Evolutionary conservation across 345 rosid species (phyloP).

Genomic region (Aurinia saxatilis): DNA sequence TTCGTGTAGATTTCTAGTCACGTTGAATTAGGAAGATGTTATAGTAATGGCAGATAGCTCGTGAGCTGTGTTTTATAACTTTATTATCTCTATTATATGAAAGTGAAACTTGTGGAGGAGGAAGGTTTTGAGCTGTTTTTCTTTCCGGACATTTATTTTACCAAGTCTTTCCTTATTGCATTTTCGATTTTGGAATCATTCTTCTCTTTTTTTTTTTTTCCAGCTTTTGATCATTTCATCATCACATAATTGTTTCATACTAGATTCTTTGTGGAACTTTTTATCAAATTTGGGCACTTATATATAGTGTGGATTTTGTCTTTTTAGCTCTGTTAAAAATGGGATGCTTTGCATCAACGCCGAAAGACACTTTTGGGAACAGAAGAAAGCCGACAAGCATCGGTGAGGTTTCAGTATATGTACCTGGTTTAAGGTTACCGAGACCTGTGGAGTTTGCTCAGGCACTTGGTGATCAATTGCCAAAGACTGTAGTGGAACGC

Average conservation of each 20-base stretch:
- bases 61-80: conserved; percentile 47
- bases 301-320: not conserved
- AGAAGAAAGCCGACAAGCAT: conserved; percentile 80
- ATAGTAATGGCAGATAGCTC: conserved; percentile 41
- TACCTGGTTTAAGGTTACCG: conserved; percentile 94
- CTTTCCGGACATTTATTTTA: conserved; percentile 44
- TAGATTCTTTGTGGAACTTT: conserved; percentile 13
- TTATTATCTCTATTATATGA: conserved; percentile 18
- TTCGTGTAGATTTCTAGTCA: conserved; percentile 39
- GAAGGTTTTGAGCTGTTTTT: conserved; percentile 30
- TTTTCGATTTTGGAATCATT: conserved; percentile 19
- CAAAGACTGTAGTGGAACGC: conserved; percentile 68
- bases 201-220: conserved; percentile 27
- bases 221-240: conserved; percentile 22
- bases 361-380: conserved; percentile 71
- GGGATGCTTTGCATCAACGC: conserved; percentile 93
- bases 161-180: conserved; percentile 24
- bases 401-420: conserved; percentile 83
- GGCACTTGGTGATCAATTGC: conserved; percentile 59
- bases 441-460: conserved; percentile 76
- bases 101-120: conserved; percentile 38
- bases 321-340: conserved; percentile 20
- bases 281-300: conserved; percentile 13
- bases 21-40: conserved; percentile 22
- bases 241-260: conserved; percentile 10